A percentile compares a stretch with the other conserved stretches of the same genome.
Conservation (phyloP, 2,329 filamentous ascomycete genomes). For the Exophiala alcalophila region DNA sequence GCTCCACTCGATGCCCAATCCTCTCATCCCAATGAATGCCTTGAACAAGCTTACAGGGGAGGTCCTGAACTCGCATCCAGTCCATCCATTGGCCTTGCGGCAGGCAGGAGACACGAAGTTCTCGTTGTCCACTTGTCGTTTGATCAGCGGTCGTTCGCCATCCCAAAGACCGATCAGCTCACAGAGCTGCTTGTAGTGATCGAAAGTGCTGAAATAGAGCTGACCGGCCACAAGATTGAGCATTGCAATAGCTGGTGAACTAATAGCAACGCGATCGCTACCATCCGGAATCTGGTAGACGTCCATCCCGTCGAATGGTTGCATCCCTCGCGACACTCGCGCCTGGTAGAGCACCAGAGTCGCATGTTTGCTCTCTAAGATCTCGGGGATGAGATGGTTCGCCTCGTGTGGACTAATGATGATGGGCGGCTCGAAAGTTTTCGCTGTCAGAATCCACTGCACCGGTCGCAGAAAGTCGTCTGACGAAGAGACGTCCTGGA, state of each 20-base stretch:
- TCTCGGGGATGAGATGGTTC: slow-evolving; percentile 45
- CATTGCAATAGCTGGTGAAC: slow-evolving; percentile 40
- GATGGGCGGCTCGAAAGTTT: slow-evolving; percentile 39
- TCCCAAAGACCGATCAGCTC: slow-evolving; percentile 27
- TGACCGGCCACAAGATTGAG: slow-evolving; percentile 68
- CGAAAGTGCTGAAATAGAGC: slow-evolving; percentile 56
- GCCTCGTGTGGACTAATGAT: slow-evolving; percentile 63
- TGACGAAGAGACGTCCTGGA: slow-evolving; percentile 32
- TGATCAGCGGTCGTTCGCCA: slow-evolving; percentile 41
- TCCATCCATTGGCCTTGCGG: slow-evolving; percentile 24
- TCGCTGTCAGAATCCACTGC: slow-evolving; percentile 52
- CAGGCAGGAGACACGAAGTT: slow-evolving; percentile 34
- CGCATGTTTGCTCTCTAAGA: slow-evolving; percentile 39
- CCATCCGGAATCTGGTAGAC: slow-evolving; percentile 43
- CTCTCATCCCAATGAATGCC: slow-evolving; percentile 37
- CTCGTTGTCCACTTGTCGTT: slow-evolving; percentile 29
- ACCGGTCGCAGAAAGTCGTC: slow-evolving; percentile 55
- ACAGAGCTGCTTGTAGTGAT: slow-evolving; percentile 49
- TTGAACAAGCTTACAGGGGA: slow-evolving; percentile 46
- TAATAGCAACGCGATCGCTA: slow-evolving; percentile 16
- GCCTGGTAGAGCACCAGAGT: slow-evolving; percentile 54
- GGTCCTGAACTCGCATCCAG: slow-evolving; percentile 34
- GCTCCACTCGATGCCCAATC: slow-evolving; percentile 40
- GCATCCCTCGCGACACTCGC: slow-evolving; percentile 39
- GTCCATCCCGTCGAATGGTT: slow-evolving; percentile 46